phyloP scores from a whole-genome alignment of 2,329 filamentous ascomycete species.

The Sclerotiophoma versabilis region DNA sequence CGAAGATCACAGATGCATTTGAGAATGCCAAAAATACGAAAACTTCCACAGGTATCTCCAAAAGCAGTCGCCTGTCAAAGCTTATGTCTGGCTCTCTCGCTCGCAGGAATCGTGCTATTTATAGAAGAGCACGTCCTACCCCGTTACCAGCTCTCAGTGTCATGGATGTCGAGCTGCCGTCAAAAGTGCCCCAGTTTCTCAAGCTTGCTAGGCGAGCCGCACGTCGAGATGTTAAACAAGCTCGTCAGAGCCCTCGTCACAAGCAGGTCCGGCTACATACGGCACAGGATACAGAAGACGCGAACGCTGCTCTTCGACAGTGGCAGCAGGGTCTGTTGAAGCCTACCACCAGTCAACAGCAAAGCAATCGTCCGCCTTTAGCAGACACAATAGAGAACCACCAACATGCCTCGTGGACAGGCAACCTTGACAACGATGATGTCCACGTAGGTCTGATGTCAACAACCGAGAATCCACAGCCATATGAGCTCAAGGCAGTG shows the following conservation, averaged over 20 bases:
- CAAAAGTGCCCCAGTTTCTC: slow-evolving; percentile 61
- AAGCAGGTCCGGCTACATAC: slow-evolving; percentile 63
- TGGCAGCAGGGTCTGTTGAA: slow-evolving; percentile 58
- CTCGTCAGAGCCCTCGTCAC: slow-evolving; percentile 58
- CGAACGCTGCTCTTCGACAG: slow-evolving; percentile 56
- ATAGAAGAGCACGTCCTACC: slow-evolving; percentile 20
- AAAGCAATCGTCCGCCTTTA: slow-evolving; percentile 23
- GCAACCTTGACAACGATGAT: background rate
- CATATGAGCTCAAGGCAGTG: slow-evolving; percentile 1
- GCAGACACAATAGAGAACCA: slow-evolving; percentile 28
- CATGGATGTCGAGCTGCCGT: slow-evolving; percentile 56
- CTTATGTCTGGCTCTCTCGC: background rate
- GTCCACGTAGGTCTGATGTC: background rate
- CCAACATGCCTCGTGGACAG: slow-evolving; percentile 11
- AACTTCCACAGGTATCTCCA: background rate
- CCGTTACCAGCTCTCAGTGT: slow-evolving; percentile 55
- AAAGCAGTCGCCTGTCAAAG: slow-evolving; percentile 1
- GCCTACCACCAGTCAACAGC: slow-evolving; percentile 8
- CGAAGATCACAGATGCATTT: slow-evolving; percentile 48
- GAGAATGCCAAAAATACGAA: slow-evolving; percentile 27
- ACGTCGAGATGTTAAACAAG: slow-evolving; percentile 56
- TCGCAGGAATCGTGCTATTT: slow-evolving; percentile 15
- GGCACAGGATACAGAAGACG: slow-evolving; percentile 62
- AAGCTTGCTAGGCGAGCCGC: slow-evolving; percentile 62
- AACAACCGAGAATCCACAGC: background rate